Percentiles rank a stretch among this genome's conserved stretches.
phyloP scores from a whole-genome alignment of 345 rosid species.

The Populus tremula region DNA sequence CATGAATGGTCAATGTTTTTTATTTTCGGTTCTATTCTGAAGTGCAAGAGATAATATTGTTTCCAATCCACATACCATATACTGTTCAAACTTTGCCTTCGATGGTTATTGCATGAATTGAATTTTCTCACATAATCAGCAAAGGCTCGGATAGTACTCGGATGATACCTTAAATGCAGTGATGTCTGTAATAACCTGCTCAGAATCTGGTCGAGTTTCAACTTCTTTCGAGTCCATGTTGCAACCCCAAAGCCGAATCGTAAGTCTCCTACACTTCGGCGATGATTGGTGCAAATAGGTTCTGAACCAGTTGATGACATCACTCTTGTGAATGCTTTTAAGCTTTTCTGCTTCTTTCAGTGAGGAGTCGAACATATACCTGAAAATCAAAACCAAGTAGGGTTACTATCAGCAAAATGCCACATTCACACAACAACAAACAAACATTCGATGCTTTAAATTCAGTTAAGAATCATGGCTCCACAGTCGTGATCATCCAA shows the following conservation, averaged over 20 bases:
- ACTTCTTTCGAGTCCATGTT: conserved; percentile 49
- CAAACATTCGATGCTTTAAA: too few species aligned
- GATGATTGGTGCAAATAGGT: conserved; percentile 65
- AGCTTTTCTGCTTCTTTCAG: conserved; percentile 75
- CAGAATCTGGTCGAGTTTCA: conserved; percentile 29
- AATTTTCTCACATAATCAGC: conserved; percentile 30
- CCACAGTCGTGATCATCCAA: too few species aligned
- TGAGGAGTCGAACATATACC: conserved; percentile 80
- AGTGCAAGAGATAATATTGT: too few species aligned
- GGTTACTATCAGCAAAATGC: not conserved
- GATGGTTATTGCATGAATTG: not conserved
- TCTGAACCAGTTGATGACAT: conserved; percentile 62
- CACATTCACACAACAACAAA: too few species aligned
- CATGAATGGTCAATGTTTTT: too few species aligned
- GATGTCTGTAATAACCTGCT: conserved; percentile 47
- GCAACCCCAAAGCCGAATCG: conserved; percentile 92
- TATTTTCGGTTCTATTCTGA: too few species aligned
- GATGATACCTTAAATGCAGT: conserved; percentile 55
- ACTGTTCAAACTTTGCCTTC: too few species aligned
- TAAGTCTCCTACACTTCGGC: conserved; percentile 70
- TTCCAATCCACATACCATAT: too few species aligned
- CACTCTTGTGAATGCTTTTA: conserved; percentile 52
- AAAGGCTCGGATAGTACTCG: conserved; percentile 67
- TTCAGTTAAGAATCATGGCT: too few species aligned
- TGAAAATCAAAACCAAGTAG: conserved; percentile 19